Percentiles rank a stretch among this genome's conserved stretches.
phyloP scores from a whole-genome alignment of 2,329 filamentous ascomycete genomes.

The Ascochyta lentis region DNA sequence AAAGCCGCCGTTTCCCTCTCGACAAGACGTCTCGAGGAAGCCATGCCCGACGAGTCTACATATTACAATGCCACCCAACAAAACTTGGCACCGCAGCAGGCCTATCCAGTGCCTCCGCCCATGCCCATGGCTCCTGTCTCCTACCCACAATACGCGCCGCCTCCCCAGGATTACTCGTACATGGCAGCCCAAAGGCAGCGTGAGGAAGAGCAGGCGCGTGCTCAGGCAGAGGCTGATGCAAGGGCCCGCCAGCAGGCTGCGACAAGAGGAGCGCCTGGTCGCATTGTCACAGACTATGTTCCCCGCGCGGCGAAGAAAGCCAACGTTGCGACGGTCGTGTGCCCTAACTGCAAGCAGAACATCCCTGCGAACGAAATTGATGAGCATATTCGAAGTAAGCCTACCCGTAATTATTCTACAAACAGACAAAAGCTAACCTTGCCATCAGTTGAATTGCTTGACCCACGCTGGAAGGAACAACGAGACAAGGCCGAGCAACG shows the following conservation, averaged over 20 bases:
- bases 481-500: slow-evolving; percentile 86
- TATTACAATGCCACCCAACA: slow-evolving; percentile 48
- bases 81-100: slow-evolving; percentile 36
- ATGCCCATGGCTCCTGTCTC: slow-evolving; percentile 30
- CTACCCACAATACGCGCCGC: slow-evolving; percentile 36
- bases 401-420: not conserved
- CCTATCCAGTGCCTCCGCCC: slow-evolving; percentile 38
- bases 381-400: slow-evolving; percentile 85
- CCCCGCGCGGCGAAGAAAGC: slow-evolving; percentile 76
- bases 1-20: slow-evolving; percentile 89
- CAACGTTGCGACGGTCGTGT: slow-evolving; percentile 73
- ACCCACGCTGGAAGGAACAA: slow-evolving; percentile 95
- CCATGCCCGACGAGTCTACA: slow-evolving; percentile 77
- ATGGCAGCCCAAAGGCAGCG: slow-evolving; percentile 43
- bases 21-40: slow-evolving; percentile 89
- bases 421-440: slow-evolving; percentile 46
- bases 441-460: slow-evolving; percentile 77
- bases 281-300: slow-evolving; percentile 92
- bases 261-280: slow-evolving; percentile 70
- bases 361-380: slow-evolving; percentile 88
- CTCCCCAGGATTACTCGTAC: slow-evolving; percentile 37
- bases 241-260: slow-evolving; percentile 81
- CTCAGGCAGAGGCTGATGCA: slow-evolving; percentile 60
- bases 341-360: slow-evolving; percentile 91
- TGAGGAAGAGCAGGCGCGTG: slow-evolving; percentile 49